Evolutionary conservation across 225 moss, liverwort and hornwort genomes (phyloP).

Genomic region (Ulota crispa): DNA sequence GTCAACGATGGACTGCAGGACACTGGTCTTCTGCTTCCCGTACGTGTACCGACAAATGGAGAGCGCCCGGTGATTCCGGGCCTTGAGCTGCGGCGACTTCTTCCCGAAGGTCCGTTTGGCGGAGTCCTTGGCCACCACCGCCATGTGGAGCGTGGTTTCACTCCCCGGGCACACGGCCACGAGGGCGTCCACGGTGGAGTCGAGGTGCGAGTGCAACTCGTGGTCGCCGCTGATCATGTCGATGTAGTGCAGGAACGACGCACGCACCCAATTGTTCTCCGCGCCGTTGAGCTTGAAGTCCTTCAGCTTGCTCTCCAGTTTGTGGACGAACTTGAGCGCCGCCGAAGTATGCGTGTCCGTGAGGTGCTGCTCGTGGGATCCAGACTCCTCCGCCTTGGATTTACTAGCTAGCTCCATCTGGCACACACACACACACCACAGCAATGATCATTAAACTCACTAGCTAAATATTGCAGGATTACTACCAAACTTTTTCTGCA

Average conservation of each 20-base stretch:
- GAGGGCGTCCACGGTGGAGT: slow-evolving; percentile 62
- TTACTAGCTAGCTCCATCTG: slow-evolving; percentile 56
- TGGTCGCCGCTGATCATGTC: slow-evolving; percentile 66
- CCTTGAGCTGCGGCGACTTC: slow-evolving; percentile 71
- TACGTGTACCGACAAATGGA: slow-evolving; percentile 77
- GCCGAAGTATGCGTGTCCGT: slow-evolving; percentile 42
- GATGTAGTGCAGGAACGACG: slow-evolving; percentile 70
- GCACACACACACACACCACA: background rate
- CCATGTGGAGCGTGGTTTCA: slow-evolving; percentile 68
- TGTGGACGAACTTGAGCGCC: slow-evolving; percentile 43
- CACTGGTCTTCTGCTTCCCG: slow-evolving; percentile 72
- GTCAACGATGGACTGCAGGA: slow-evolving; percentile 78
- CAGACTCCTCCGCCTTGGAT: slow-evolving; percentile 45
- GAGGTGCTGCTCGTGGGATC: slow-evolving; percentile 37
- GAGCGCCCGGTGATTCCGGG: slow-evolving; percentile 59
- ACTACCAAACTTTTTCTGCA: too few relatives aligned
- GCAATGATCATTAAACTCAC: too few relatives aligned
- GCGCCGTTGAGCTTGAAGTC: slow-evolving; percentile 52
- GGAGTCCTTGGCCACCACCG: slow-evolving; percentile 63
- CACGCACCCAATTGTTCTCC: slow-evolving; percentile 76
- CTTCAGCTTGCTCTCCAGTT: slow-evolving; percentile 46
- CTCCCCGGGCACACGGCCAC: slow-evolving; percentile 73
- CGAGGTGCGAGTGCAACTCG: slow-evolving; percentile 50
- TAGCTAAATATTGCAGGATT: too few relatives aligned
- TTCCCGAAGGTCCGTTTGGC: slow-evolving; percentile 58